Base-by-base conservation (phyloP, 305 asterid genomes). In the Fraxinus ornus region DNA sequence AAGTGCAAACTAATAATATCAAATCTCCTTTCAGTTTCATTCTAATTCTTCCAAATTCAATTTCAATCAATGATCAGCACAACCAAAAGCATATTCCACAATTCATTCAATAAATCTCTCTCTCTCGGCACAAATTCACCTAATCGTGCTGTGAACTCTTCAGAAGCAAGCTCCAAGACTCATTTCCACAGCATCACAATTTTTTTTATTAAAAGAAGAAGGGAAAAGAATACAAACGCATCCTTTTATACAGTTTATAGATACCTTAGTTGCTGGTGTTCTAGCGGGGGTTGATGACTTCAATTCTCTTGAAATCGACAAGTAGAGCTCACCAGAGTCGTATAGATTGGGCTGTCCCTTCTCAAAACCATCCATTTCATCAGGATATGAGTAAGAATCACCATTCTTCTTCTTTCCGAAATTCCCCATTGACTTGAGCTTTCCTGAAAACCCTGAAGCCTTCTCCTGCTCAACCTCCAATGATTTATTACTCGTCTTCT, bases 371-470 rank as follows among this genome's bases (percentile, higher is more conserved):
- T 78, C 83, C 70, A 83, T 12, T 66, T 66, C 78, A 76, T 84
- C 88, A 19, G 90, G 85, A 84, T 87, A 92, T 4, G 87, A 80
- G 76, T 86, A 84, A 39, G 92, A 86, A 55, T 87, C 86, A 78
- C 87, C 90, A 81, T 83, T 86, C 71, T 88, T 86, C 80, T 87
- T 90, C 86, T 86, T 92, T 19, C 86, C 92, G 5, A 90, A 86
- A 80, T 88, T 90, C 77, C 86, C 90, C 15, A 88, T 83, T 7
- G 96, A 87, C 76, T 90, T 86, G 81, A 93, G 85, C 89, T 90
- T 92, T 83, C 97, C 97, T 0, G 98, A 96, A 89, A 92, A 92
- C 62, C 94, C 93, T 1, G 93, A 91, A 78, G 71, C 84, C 75
- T 88, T 87, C 78, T 81, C 90, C 52, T 85, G 86, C 87, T 89